Evolutionary conservation across 2,329 filamentous ascomycete species (phyloP).

Genomic region (Keithomyces neogunnii): DNA sequence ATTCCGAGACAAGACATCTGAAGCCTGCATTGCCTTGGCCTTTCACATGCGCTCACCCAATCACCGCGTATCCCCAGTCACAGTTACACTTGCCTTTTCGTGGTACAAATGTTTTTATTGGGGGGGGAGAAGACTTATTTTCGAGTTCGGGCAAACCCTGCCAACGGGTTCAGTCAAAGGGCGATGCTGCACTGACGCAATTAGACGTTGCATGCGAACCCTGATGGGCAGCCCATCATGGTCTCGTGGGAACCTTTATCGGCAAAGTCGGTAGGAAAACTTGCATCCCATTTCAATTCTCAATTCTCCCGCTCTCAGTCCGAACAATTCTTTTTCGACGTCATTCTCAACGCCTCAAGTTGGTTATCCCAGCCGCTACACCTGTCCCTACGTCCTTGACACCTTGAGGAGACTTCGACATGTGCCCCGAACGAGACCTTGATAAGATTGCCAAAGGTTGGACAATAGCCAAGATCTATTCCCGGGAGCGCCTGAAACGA

Average conservation of each 20-base stretch:
- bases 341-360: no score
- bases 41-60: no score
- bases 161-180: background rate
- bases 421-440: slow-evolving; percentile 20
- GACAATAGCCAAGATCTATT: slow-evolving; percentile 28
- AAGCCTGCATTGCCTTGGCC: no score
- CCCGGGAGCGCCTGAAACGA: slow-evolving; percentile 23
- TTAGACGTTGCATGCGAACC: background rate
- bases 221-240: background rate
- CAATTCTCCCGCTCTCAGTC: no score
- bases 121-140: background rate
- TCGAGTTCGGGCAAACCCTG: background rate
- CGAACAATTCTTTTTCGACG: no score
- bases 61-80: background rate
- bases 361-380: background rate
- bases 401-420: background rate
- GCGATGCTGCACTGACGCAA: background rate
- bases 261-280: background rate
- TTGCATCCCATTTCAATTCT: background rate
- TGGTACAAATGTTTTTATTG: background rate
- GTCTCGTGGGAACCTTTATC: background rate
- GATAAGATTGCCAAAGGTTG: slow-evolving; percentile 28
- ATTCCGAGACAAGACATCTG: no score
- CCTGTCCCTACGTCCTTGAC: background rate
- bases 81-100: background rate